Base-by-base conservation (phyloP, 148 eudicot species). In the Vaccinium vitisidaea region DNA sequence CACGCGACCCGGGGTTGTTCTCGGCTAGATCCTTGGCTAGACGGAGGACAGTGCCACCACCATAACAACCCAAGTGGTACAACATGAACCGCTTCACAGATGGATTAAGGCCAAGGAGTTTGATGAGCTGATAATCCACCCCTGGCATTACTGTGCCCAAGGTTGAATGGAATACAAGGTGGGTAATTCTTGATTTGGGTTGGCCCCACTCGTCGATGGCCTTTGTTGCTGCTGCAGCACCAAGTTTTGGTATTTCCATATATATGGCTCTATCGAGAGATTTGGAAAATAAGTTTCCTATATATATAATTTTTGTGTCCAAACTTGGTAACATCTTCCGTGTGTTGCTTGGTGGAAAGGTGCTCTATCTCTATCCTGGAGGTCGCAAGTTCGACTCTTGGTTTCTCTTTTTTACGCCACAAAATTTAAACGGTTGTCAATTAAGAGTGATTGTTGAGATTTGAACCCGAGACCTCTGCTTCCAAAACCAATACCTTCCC, bases 11-110 rank as follows among this genome's bases (percentile, higher is more conserved):
- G 5, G 59, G 48, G 56, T 75, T 83, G 74, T 83, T 83, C 80
- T 83, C 85, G 5, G 85, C 85, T 1, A 75, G 30, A 15, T 83
- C 85, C 2, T 83, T 83, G 46, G 85, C 85, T 15, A 83, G 15
- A 1, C 85, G 70, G 39, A 83, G 85, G 19, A 46, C 74, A 1
- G 23, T 75, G 39, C 73, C 85, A 4, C 85, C 81, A 13, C 81
- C 85, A 19, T 21, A 23, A 71, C 81, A 83, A 10, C 80, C 85
- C 46, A 53, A 56, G 13, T 83, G 85, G 70, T 75, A 83, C 54
- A 83, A 25, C 85, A 83, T 83, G 39, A 43, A 36, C 23, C 85
- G 53, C 19, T 83, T 75, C 46, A 83, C 85, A 5, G 39, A 39
- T 1, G 80, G 81, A n/a, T 30, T 5, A 0, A 83, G 80, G 8